These are phyloP conservation scores for Phycomyces blakesleeanus DNA, from an alignment of 192 early-diverging fungal genomes.

Conservation along the genomic window DNA sequence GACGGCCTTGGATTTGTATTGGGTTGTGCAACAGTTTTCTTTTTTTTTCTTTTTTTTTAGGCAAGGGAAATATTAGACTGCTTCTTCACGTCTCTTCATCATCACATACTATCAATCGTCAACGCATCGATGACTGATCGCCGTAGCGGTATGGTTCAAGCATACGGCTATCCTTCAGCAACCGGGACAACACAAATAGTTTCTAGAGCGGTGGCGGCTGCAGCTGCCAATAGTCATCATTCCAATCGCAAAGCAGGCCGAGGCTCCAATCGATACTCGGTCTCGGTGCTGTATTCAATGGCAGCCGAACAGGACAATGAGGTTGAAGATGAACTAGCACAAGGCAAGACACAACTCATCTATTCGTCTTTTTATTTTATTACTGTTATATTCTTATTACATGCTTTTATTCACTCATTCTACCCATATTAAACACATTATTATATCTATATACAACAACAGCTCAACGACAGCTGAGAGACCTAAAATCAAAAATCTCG, in stretches of 20 bases:
- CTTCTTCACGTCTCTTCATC: no score
- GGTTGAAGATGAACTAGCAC: slow-evolving; percentile 93
- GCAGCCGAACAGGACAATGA: slow-evolving; percentile 92
- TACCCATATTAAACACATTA: slow-evolving; percentile 4
- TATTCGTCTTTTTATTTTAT: neutral
- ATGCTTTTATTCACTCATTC: neutral
- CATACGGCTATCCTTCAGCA: slow-evolving; percentile 29
- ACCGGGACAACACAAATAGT: slow-evolving; percentile 26
- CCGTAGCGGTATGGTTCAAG: slow-evolving; percentile 36
- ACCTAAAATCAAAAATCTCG: slow-evolving; percentile 90
- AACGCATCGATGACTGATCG: slow-evolving; percentile 30
- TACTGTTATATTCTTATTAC: neutral
- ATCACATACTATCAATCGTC: no score
- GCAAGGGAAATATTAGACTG: no score
- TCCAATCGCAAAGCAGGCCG: slow-evolving; percentile 20
- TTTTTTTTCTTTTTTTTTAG: no score
- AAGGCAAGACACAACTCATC: slow-evolving; percentile 49
- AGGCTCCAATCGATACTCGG: slow-evolving; percentile 64
- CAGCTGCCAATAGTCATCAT: slow-evolving; percentile 36
- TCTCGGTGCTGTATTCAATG: slow-evolving; percentile 75
- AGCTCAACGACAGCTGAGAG: slow-evolving; percentile 84
- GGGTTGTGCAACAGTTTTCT: no score
- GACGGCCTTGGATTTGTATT: no score
- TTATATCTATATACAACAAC: neutral
- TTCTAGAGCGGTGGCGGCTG: slow-evolving; percentile 37